phyloP scores from a whole-genome alignment of 495 filamentous ascomycete species.

The Trichoderma reesei region DNA sequence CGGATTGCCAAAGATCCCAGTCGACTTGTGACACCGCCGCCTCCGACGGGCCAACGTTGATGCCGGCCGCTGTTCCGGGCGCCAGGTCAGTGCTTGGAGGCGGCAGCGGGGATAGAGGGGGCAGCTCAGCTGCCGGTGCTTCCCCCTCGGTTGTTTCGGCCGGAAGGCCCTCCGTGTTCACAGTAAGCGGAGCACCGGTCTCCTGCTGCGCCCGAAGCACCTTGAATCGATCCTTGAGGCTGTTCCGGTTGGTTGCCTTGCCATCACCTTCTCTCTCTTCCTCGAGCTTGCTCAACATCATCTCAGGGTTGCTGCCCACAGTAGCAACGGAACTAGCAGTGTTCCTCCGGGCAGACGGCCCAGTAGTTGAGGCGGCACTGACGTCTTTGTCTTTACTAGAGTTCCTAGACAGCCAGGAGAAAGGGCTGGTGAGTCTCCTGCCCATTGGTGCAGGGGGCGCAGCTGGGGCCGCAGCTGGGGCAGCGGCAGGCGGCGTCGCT shows the following conservation, averaged over 20 bases:
- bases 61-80: constrained; percentile 73
- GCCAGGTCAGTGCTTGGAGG: constrained; percentile 50
- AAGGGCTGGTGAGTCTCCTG: constrained; percentile 69
- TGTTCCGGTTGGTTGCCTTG: constrained; percentile 48
- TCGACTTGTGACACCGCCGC: constrained; percentile 64
- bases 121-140: neutral
- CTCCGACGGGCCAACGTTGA: constrained; percentile 59
- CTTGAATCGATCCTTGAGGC: constrained; percentile 80
- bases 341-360: constrained; percentile 45
- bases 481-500: constrained; percentile 24
- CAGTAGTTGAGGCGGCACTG: constrained; percentile 41
- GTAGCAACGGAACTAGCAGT: constrained; percentile 69
- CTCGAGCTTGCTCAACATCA: constrained; percentile 60
- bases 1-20: constrained; percentile 95
- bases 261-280: constrained; percentile 49
- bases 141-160: constrained; percentile 21
- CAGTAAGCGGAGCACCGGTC: constrained; percentile 40
- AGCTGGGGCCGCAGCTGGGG: constrained; percentile 32
- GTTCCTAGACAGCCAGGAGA: constrained; percentile 76
- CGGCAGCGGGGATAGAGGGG: constrained; percentile 37
- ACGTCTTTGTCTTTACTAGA: constrained; percentile 53
- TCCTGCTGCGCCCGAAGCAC: constrained; percentile 72
- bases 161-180: constrained; percentile 45
- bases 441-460: constrained; percentile 26
- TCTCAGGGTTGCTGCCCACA: constrained; percentile 61